These are phyloP conservation scores for Pleurotus tuber-regium DNA, from an alignment of 768 basidiomycete species.

Conservation along the genomic window DNA sequence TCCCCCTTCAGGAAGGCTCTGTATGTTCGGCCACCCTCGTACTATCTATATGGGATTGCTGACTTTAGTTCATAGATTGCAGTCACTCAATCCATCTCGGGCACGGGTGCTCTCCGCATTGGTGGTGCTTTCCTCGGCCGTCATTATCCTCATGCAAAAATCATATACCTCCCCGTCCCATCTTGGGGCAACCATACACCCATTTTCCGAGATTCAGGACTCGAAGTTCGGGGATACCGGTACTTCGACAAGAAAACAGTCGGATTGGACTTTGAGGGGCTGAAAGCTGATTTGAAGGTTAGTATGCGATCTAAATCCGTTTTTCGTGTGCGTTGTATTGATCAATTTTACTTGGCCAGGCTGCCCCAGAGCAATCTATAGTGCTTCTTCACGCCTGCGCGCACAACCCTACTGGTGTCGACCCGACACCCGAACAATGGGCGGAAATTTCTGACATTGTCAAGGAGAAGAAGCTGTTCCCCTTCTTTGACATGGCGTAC, in stretches of 20 bases:
- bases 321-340: conserved; percentile 4
- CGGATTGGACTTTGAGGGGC: conserved; percentile 87
- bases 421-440: conserved; percentile 95
- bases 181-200: conserved; percentile 98
- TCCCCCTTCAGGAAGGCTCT: conserved; percentile 65
- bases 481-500: conserved; percentile 99
- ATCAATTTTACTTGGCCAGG: conserved; percentile 31
- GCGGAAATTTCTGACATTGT: conserved; percentile 82
- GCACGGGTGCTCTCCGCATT: conserved; percentile 95
- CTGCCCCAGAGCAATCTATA: conserved; percentile 74
- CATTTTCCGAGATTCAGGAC: conserved; percentile 90
- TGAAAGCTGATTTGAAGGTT: conserved; percentile 85
- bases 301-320: conserved; percentile 1
- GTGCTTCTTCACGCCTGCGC: conserved; percentile 96
- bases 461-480: conserved; percentile 88
- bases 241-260: conserved; percentile 94
- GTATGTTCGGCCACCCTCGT: conserved; percentile 40
- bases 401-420: conserved; percentile 98
- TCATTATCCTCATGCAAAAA: conserved; percentile 83
- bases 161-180: conserved; percentile 88
- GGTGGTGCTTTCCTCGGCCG: conserved; percentile 90
- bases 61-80: conserved; percentile 52
- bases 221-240: conserved; percentile 89
- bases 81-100: conserved; percentile 92
- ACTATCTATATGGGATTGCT: neutral